Evolutionary conservation across 768 basidiomycete genomes (phyloP), one percentile per base, ranked within the genome.

Genomic region (Rhodocollybia butyracea): DNA sequence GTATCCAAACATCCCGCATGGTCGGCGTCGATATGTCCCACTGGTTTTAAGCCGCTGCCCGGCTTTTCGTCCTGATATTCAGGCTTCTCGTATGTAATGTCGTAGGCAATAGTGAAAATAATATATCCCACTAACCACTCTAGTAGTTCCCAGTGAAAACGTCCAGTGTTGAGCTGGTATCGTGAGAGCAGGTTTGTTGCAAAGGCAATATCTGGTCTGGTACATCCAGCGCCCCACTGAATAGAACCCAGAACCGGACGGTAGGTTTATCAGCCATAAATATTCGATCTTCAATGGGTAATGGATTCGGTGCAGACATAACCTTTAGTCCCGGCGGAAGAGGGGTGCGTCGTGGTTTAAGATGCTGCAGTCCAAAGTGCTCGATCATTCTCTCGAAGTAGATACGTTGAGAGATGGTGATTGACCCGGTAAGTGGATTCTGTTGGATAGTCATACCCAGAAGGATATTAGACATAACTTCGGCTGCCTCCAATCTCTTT

Each of bases 1-100:
- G 66, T 63, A 27, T 66, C 57, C 8, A 11, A 51, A 46, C 68
- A 59, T 7, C 57, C 58, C 2, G 60, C 73, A 61, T 62, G 71
- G 55, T 73, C 72, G 1, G 71, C 61, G 48, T 75, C 71, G 4
- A 60, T 58, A 54, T 52, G 72, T 7, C 63, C 61, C 4, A 29
- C 22, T 5, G 27, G 43, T 46, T 46, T 46, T 5, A 39, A 19
- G 3, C 15, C 15, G 4, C 4, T 3, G 19, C 19, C 13, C 5
- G 5, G 4, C 4, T 13, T n/a, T n/a, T n/a, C n/a, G n/a, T n/a
- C n/a, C n/a, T n/a, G n/a, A n/a, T n/a, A n/a, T n/a, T n/a, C n/a
- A n/a, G n/a, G n/a, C n/a, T n/a, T n/a, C n/a, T n/a, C 15, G 38
- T 6, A 39, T 5, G 38, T 39, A 5, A 46, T 8, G 43, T 22